Evolutionary conservation across 1,284 basidiomycete genomes (phyloP).

Genomic region (Stygiomarasmius scandens): DNA sequence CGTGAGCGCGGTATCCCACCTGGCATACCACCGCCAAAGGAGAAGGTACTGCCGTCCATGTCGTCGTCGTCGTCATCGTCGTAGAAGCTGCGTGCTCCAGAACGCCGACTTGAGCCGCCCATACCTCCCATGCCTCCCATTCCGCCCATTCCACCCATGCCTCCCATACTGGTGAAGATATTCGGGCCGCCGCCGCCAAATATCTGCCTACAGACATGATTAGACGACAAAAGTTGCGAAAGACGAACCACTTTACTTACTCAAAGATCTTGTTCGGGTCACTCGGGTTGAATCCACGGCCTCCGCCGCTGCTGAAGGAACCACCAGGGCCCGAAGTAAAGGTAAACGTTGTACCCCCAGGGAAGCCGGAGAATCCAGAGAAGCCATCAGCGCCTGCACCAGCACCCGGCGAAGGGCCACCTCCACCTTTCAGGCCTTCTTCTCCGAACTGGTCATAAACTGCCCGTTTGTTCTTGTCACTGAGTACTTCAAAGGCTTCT

Average conservation of each 20-base stretch:
- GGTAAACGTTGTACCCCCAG: slow-evolving; percentile 57
- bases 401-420: slow-evolving; percentile 52
- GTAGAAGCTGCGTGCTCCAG: slow-evolving; percentile 39
- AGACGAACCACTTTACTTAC: slow-evolving; percentile 53
- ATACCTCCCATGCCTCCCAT: slow-evolving; percentile 41
- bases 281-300: slow-evolving; percentile 66
- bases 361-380: slow-evolving; percentile 49
- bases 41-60: slow-evolving; percentile 42
- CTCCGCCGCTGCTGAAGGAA: slow-evolving; percentile 21
- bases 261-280: slow-evolving; percentile 94
- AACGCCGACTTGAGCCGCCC: slow-evolving; percentile 31
- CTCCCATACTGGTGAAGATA: slow-evolving; percentile 29
- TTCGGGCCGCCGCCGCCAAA: slow-evolving; percentile 45
- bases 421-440: slow-evolving; percentile 86
- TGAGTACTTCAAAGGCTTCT: slow-evolving; percentile 97
- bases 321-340: slow-evolving; percentile 58
- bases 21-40: slow-evolving; percentile 54
- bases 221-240: slow-evolving; percentile 21
- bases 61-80: slow-evolving; percentile 55
- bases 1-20: slow-evolving; percentile 41
- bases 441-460: slow-evolving; percentile 97
- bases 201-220: slow-evolving; percentile 55
- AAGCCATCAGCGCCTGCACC: slow-evolving; percentile 46
- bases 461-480: slow-evolving; percentile 90
- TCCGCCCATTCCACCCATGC: slow-evolving; percentile 47